phyloP scores from a whole-genome alignment of 2,329 filamentous ascomycete species.

The Trichophyton equinum region DNA sequence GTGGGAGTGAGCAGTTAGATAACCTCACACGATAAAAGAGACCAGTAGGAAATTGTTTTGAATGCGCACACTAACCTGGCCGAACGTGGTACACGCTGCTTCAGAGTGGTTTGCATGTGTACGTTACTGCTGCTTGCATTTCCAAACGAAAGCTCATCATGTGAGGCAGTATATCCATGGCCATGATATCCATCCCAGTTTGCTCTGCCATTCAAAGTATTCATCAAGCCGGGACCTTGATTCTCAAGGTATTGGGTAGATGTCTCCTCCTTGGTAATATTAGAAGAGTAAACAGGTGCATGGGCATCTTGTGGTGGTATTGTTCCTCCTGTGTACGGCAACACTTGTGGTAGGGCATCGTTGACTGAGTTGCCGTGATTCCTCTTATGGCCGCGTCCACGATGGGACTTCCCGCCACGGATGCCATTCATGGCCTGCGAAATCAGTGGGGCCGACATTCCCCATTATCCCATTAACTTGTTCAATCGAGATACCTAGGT shows the following conservation, averaged over 20 bases:
- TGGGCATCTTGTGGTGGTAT: background rate
- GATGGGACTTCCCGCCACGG: constrained; percentile 9
- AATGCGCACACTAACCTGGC: no score
- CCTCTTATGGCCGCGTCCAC: constrained; percentile 10
- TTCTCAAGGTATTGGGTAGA: background rate
- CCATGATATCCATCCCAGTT: background rate
- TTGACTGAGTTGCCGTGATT: constrained; percentile 6
- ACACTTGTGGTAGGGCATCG: background rate
- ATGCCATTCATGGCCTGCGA: constrained; percentile 12
- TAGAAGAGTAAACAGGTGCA: background rate
- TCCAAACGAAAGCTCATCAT: background rate
- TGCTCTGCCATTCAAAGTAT: background rate
- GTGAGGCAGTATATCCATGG: background rate
- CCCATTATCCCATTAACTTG: constrained; percentile 11
- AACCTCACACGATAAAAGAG: no score
- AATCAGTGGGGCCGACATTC: constrained; percentile 10
- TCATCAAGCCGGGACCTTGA: background rate
- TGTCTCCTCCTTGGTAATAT: background rate
- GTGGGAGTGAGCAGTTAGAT: background rate
- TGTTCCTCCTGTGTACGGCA: background rate
- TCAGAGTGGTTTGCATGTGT: background rate
- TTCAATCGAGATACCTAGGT: background rate
- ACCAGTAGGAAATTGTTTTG: no score
- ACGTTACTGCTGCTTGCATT: no score
- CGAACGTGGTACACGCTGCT: background rate